phyloP scores from a whole-genome alignment of 208 protist species.

The Phytomonas sp. region DNA sequence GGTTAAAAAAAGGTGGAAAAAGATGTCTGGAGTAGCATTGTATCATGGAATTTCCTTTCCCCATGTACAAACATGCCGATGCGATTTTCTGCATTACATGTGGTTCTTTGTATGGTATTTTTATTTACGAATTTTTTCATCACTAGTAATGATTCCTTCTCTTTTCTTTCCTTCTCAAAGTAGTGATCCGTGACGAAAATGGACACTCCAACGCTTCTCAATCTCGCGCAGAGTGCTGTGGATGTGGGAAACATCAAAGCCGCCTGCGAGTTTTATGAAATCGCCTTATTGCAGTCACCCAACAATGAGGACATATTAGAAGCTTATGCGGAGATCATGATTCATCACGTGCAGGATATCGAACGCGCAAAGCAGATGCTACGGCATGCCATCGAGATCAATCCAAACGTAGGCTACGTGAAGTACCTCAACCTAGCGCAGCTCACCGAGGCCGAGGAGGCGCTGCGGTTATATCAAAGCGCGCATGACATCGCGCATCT shows the following conservation, averaged over 20 bases:
- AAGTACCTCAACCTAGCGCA: slow-evolving; percentile 91
- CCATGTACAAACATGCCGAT: too few relatives aligned
- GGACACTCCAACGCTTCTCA: slow-evolving; percentile 65
- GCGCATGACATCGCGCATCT: slow-evolving; percentile 55
- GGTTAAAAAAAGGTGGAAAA: too few relatives aligned
- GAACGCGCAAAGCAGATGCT: slow-evolving; percentile 75
- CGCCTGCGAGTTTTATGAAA: slow-evolving; percentile 82
- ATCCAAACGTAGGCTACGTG: slow-evolving; percentile 69
- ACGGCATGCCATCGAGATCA: slow-evolving; percentile 74
- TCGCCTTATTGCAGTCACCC: slow-evolving; percentile 52
- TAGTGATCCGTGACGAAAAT: slow-evolving; percentile 18
- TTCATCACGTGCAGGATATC: slow-evolving; percentile 71
- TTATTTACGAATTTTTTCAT: slow-evolving; percentile 2
- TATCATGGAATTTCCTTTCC: too few relatives aligned
- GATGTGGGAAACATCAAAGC: slow-evolving; percentile 77
- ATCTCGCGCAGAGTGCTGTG: slow-evolving; percentile 75
- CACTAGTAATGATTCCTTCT: background rate
- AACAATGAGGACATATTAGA: slow-evolving; percentile 89
- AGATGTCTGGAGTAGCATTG: too few relatives aligned
- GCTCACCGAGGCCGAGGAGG: slow-evolving; percentile 66
- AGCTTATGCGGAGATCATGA: slow-evolving; percentile 86
- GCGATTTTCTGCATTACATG: background rate
- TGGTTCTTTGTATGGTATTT: background rate
- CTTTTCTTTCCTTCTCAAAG: background rate
- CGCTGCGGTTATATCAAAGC: slow-evolving; percentile 73